These are phyloP conservation scores for Breviolum minutum DNA, from an alignment of 73 alveolate species.

Conservation along the genomic window DNA sequence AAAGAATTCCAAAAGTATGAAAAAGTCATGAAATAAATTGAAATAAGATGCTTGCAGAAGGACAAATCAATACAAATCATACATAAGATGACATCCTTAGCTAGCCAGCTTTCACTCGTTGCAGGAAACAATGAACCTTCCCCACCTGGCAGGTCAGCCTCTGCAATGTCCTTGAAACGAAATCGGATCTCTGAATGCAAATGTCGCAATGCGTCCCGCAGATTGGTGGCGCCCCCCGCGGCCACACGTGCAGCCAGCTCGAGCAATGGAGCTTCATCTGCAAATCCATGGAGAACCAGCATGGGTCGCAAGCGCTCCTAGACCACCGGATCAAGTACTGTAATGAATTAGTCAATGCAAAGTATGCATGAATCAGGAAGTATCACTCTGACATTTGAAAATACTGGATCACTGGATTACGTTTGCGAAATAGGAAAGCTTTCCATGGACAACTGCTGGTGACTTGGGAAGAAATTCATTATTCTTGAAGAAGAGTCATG, in stretches of 20 bases:
- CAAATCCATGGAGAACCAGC: constrained; percentile 94
- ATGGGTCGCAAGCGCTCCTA: constrained; percentile 70
- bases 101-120: background rate
- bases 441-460: too few species aligned
- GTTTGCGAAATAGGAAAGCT: too few species aligned
- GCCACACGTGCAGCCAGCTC: constrained; percentile 71
- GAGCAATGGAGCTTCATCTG: constrained; percentile 60
- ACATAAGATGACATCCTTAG: background rate
- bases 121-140: background rate
- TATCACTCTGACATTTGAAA: too few species aligned
- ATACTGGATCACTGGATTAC: too few species aligned
- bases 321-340: background rate
- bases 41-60: background rate
- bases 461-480: too few species aligned
- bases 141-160: background rate
- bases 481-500: too few species aligned
- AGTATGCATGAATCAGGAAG: too few species aligned
- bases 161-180: background rate
- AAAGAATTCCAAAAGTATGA: background rate
- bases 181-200: constrained; percentile 61
- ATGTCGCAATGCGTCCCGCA: constrained; percentile 92
- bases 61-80: background rate
- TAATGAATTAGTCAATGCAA: too few species aligned
- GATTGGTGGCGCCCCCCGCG: constrained; percentile 54
- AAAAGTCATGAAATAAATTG: background rate